These are phyloP conservation scores for Pleurotus platypus DNA, from an alignment of 768 basidiomycete genomes.

Conservation along the genomic window DNA sequence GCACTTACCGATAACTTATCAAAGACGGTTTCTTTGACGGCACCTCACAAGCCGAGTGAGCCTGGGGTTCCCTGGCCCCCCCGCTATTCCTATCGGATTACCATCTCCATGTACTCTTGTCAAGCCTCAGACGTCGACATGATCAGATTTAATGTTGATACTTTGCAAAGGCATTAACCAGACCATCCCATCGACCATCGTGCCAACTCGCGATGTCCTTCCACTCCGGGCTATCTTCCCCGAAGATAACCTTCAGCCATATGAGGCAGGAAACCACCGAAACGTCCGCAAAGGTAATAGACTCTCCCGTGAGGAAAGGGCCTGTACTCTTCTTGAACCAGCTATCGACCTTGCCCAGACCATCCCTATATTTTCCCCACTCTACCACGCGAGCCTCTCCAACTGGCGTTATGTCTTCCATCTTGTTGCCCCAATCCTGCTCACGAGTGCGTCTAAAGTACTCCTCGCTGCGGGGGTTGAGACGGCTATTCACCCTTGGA, in stretches of 20 bases:
- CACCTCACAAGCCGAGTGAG: too few species aligned
- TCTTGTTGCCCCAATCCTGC: background rate
- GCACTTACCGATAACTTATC: too few species aligned
- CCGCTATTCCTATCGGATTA: too few species aligned
- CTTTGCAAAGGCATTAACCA: background rate
- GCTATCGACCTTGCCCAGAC: background rate
- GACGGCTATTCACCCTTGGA: background rate
- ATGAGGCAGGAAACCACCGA: background rate
- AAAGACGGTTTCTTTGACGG: too few species aligned
- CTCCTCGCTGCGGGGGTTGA: background rate
- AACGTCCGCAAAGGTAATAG: background rate
- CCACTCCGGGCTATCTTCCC: slow-evolving; percentile 6
- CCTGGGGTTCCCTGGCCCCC: too few species aligned
- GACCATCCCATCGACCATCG: background rate
- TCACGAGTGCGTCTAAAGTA: background rate
- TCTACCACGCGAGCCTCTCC: background rate
- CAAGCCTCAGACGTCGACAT: too few species aligned
- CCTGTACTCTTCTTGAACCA: background rate
- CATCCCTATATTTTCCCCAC: background rate
- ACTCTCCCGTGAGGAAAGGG: background rate
- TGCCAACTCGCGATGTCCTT: background rate
- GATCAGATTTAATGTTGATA: background rate
- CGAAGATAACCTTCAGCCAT: background rate
- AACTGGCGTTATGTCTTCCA: background rate
- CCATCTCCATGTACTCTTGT: too few species aligned